Conservation (phyloP, 345 rosid genomes). For the Fremontodendron californicum region DNA sequence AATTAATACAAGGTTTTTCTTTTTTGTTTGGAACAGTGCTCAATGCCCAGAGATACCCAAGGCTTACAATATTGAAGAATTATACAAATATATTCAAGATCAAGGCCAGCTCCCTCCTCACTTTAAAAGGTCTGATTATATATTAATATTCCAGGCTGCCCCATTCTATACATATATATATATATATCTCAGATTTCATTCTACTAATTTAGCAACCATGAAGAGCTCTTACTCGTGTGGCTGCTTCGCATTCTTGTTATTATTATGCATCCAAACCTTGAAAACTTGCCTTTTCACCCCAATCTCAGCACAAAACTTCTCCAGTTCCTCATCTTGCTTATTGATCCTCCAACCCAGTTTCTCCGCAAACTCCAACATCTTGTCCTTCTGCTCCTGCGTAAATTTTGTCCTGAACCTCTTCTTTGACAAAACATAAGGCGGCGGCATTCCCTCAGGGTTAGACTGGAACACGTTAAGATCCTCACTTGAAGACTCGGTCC, state of each 20-base stretch:
- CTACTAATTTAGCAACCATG: too few species aligned
- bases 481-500: constrained; percentile 72
- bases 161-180: too few species aligned
- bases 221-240: too few species aligned
- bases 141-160: too few species aligned
- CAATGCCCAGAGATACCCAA: not conserved
- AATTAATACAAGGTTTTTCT: not conserved
- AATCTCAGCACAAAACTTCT: constrained; percentile 55
- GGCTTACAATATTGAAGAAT: constrained; percentile 11
- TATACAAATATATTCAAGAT: not conserved
- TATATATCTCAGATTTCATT: too few species aligned
- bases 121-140: too few species aligned
- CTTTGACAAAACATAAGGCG: constrained; percentile 47
- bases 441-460: constrained; percentile 30
- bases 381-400: constrained; percentile 65
- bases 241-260: constrained; percentile 63
- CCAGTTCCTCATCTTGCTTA: constrained; percentile 60
- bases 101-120: too few species aligned
- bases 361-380: constrained; percentile 76
- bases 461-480: constrained; percentile 59
- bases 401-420: constrained; percentile 70
- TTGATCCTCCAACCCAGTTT: constrained; percentile 78
- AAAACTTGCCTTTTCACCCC: constrained; percentile 71
- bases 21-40: not conserved
- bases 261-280: constrained; percentile 94